Evolutionary conservation across 2,329 filamentous ascomycete genomes (phyloP), one percentile per base, ranked within the genome.

Genomic region (Neonectria hederae): DNA sequence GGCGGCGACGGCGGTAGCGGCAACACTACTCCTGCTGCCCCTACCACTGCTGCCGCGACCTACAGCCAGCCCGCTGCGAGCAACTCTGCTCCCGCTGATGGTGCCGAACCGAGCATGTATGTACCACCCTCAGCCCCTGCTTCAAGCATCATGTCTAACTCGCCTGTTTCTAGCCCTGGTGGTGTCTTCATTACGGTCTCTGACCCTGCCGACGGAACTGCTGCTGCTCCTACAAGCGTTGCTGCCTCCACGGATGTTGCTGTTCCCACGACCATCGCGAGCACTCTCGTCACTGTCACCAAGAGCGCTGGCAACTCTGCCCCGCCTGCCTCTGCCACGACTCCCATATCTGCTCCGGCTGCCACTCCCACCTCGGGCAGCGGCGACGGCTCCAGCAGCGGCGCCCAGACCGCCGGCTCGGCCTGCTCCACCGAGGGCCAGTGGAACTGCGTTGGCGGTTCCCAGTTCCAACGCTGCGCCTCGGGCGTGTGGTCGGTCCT

Each of bases 381-480:
- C 17, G 52, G 54, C n/a, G 56, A 59, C 21, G 66, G 75, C 28
- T 64, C 67, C 42, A 46, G 69, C 65, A 73, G 68, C 26, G 76
- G 79, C 43, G 71, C 70, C 59, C 73, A 75, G 52, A 69, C 74
- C 22, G 73, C 79, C 7, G 82, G 81, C 32, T 76, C 81, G 14
- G 58, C 81, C 21, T 90, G 88, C 78, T 76, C 73, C 35, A 62
- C 77, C 4, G 87, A 90, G 70, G 88, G 88, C 21, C 69, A 76
- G 17, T 90, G 86, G 86, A 85, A 87, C 76, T 90, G 88, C 73
- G 77, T 88, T 26, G 80, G 77, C 19, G 87, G 86, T 54, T 77
- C 76, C 24, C 80, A 82, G 54, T 90, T 88, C 81, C 87, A 90
- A 77, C 86, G 87, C 60, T 90, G 88, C 69, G 87, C 86, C n/a